Percentiles rank a stretch among this genome's conserved stretches.
Conservation (phyloP, 164 flowering plant genomes). For the Liriodendron chinense region DNA sequence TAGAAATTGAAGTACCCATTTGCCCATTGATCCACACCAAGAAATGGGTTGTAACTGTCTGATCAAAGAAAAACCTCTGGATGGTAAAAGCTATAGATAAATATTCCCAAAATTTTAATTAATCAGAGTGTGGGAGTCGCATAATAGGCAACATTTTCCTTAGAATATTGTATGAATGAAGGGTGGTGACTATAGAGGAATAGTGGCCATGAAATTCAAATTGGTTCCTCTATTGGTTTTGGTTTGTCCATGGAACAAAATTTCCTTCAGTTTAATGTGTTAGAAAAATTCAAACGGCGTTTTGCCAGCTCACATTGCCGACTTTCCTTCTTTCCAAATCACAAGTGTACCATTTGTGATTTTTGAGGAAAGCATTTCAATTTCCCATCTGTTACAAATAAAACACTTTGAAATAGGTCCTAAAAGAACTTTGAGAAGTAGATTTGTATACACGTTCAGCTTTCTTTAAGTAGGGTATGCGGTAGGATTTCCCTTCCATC, state of each 20-base stretch:
- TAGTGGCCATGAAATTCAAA: too few relatives aligned
- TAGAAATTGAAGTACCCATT: background rate
- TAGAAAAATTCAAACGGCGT: background rate
- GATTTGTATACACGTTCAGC: background rate
- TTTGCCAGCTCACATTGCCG: background rate
- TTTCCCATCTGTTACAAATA: background rate
- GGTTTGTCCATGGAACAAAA: too few relatives aligned
- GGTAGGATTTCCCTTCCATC: conserved; percentile 3
- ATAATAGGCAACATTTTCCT: too few relatives aligned
- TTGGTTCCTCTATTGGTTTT: too few relatives aligned
- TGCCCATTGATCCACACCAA: background rate
- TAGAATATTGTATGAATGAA: too few relatives aligned
- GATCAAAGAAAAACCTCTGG: background rate
- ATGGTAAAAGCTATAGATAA: too few relatives aligned
- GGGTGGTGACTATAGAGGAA: too few relatives aligned
- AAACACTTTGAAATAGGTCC: background rate
- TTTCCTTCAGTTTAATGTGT: background rate
- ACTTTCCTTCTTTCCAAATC: background rate
- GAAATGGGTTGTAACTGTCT: background rate
- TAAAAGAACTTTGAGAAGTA: background rate
- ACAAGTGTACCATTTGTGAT: background rate
- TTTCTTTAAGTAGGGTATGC: background rate
- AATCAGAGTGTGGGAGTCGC: too few relatives aligned
- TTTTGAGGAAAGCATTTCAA: background rate
- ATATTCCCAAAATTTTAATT: too few relatives aligned